Evolutionary conservation across 2,329 filamentous ascomycete species (phyloP), one percentile per base, ranked within the genome.

Genomic region (Cercospora beticola): DNA sequence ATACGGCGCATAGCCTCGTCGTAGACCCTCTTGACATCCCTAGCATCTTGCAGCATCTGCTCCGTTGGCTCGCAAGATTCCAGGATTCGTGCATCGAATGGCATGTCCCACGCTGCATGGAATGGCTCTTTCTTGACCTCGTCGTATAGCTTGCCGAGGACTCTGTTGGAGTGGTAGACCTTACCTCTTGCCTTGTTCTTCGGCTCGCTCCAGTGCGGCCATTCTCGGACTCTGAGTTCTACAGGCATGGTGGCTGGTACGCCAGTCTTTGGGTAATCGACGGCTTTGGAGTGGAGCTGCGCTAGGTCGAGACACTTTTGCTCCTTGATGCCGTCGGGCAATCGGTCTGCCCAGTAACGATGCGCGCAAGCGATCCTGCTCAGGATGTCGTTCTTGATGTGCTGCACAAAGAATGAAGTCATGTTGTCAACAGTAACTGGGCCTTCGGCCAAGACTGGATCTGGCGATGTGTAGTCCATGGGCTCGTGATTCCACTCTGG

Each of bases 251-350:
- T 81, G 0, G 94, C 94, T 0, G 91, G 87, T 9, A 90, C 85
- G 0, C 95, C 95, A 1, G 92, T 94, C 81, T 99, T 99, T 56
- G 92, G 89, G 77, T 95, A 99, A 78, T 99, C 95, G 0, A 99
- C 95, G 0, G 95, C 94, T 73, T 89, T 88, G 0, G 95, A 98
- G 78, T 99, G 95, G 2, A 98, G 82, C 8, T 86, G 82, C 2
- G 94, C 93, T 4, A 98, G 84, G 62, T 88, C 82, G 0, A 95
- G 80, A 74, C 94, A 98, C 67, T 86, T 88, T 0, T 82, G 73
- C 71, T 89, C 85, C 72, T 88, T 89, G 0, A 94, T 89, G 0
- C 93, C 92, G 1, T 84, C 76, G 0, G 80, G 78, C 76, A 62
- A 31, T 18, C 43, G 21, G 54, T 99, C 95, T 0, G 93, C 90